Conservation (phyloP, 768 basidiomycete species). For the Auriculariales sp. region DNA sequence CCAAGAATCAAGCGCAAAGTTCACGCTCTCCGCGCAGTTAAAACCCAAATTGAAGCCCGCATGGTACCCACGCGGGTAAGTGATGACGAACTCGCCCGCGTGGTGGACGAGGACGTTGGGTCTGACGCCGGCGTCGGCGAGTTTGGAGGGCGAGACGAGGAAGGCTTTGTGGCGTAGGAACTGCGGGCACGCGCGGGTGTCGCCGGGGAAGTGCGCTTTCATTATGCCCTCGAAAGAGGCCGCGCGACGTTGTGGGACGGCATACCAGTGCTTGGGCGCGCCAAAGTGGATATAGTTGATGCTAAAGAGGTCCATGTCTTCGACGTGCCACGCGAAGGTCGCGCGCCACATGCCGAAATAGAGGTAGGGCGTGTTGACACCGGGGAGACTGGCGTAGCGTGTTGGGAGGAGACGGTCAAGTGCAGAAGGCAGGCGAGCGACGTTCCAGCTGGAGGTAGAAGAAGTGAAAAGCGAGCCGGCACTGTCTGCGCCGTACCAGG, state of each 20-base stretch:
- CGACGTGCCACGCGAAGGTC: constrained; percentile 98
- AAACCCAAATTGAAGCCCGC: constrained; percentile 93
- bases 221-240: constrained; percentile 76
- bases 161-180: constrained; percentile 96
- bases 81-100: constrained; percentile 91
- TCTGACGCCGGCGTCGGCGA: constrained; percentile 62
- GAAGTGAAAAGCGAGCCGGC: constrained; percentile 58
- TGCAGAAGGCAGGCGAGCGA: constrained; percentile 78
- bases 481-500: constrained; percentile 94
- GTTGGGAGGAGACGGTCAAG: constrained; percentile 66
- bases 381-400: constrained; percentile 61
- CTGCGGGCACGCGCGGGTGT: constrained; percentile 73
- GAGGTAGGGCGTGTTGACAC: constrained; percentile 93
- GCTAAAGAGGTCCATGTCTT: constrained; percentile 98
- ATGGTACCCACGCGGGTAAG: constrained; percentile 89
- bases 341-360: constrained; percentile 99
- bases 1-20: constrained; percentile 94
- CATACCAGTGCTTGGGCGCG: constrained; percentile 95
- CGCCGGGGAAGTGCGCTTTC: constrained; percentile 84
- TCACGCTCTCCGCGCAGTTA: constrained; percentile 95
- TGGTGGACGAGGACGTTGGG: constrained; percentile 87
- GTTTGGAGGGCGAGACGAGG: constrained; percentile 72
- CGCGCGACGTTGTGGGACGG: constrained; percentile 78
- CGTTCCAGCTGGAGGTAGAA: constrained; percentile 78
- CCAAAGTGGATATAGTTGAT: constrained; percentile 99